phyloP scores from a whole-genome alignment of 2,329 filamentous ascomycete species.

The Neofusicoccum laricinum region DNA sequence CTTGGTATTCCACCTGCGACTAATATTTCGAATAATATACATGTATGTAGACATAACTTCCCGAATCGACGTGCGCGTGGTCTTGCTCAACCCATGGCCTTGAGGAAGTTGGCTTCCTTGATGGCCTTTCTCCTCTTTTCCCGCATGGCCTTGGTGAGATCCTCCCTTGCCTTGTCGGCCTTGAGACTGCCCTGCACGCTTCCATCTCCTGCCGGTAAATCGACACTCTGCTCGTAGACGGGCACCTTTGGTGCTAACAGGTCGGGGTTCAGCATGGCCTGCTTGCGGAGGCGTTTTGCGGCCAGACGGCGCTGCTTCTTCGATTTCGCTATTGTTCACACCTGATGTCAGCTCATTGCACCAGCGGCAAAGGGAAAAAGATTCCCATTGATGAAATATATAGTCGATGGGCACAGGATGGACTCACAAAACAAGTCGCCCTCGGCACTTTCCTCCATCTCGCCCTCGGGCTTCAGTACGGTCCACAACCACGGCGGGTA shows the following conservation, averaged over 20 bases:
- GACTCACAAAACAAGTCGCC: slow-evolving; percentile 78
- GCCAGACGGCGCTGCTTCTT: slow-evolving; percentile 75
- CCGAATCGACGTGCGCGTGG: neutral
- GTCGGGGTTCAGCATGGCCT: slow-evolving; percentile 63
- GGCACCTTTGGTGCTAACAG: slow-evolving; percentile 64
- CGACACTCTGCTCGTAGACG: slow-evolving; percentile 73
- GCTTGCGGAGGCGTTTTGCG: slow-evolving; percentile 62
- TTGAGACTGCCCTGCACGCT: slow-evolving; percentile 45
- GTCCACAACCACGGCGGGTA: slow-evolving; percentile 82
- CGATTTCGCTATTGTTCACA: slow-evolving; percentile 65
- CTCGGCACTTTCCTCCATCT: slow-evolving; percentile 51
- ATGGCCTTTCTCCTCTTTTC: slow-evolving; percentile 72
- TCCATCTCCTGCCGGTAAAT: slow-evolving; percentile 59
- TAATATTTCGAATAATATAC: neutral
- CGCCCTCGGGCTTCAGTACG: slow-evolving; percentile 62
- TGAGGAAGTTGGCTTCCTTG: slow-evolving; percentile 84
- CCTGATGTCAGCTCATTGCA: neutral
- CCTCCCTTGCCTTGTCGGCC: slow-evolving; percentile 53
- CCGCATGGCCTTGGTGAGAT: slow-evolving; percentile 69
- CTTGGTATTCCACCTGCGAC: neutral
- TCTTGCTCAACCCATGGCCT: slow-evolving; percentile 59
- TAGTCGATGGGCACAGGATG: neutral
- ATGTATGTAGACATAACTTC: neutral
- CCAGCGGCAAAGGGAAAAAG: too few species aligned
- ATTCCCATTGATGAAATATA: too few species aligned